A percentile compares a stretch with the other conserved stretches of the same genome.
Evolutionary conservation across 306 rosid species (phyloP).

Genomic region (Acacia confusa): DNA sequence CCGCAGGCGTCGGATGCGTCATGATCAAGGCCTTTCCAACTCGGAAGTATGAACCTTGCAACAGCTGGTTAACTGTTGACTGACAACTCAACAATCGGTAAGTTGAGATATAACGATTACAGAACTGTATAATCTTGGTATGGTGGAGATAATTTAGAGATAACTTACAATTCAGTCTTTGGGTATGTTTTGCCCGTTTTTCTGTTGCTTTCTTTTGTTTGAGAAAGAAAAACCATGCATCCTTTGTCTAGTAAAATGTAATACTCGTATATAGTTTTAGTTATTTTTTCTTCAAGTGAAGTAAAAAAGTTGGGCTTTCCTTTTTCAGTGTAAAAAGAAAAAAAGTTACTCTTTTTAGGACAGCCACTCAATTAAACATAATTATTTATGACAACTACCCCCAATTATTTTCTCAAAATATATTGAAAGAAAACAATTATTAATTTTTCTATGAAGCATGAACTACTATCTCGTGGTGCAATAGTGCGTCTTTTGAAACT

Average conservation of each 20-base stretch:
- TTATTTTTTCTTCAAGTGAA: background rate
- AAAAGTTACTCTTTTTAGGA: background rate
- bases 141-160: background rate
- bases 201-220: background rate
- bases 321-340: background rate
- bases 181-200: background rate
- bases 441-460: background rate
- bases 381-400: background rate
- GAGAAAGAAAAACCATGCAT: background rate
- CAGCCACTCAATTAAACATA: background rate
- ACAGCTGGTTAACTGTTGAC: constrained; percentile 20
- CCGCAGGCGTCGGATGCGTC: constrained; percentile 62
- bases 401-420: background rate
- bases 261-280: background rate
- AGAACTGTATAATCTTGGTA: background rate
- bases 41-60: constrained; percentile 18
- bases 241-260: background rate
- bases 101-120: background rate
- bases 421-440: background rate
- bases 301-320: background rate
- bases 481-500: background rate
- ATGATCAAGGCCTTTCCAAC: constrained; percentile 36
- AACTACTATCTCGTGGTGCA: background rate
- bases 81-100: background rate
- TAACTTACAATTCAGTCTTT: background rate